Conservation (phyloP, 1,284 basidiomycete species). For the Exobasidium rhododendri region DNA sequence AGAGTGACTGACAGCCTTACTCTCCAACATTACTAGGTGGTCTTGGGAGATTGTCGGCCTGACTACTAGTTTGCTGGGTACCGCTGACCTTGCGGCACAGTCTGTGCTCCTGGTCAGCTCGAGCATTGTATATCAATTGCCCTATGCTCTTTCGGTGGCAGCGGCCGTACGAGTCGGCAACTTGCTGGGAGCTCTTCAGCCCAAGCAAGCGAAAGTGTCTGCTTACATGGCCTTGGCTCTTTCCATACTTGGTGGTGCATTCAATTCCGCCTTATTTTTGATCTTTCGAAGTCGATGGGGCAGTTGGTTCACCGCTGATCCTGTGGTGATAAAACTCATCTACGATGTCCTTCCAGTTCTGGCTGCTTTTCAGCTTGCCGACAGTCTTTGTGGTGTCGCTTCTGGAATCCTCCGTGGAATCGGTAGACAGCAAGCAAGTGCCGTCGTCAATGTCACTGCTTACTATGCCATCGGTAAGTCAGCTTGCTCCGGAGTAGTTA, state of each 20-base stretch:
- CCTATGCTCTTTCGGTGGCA: slow-evolving; percentile 75
- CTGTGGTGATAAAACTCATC: slow-evolving; percentile 67
- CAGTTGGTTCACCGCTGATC: slow-evolving; percentile 79
- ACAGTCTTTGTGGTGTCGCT: slow-evolving; percentile 68
- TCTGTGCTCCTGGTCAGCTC: slow-evolving; percentile 70
- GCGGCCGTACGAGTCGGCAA: slow-evolving; percentile 70
- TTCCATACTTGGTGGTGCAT: slow-evolving; percentile 22
- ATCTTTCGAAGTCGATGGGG: slow-evolving; percentile 72
- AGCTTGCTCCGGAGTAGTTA: too few relatives aligned
- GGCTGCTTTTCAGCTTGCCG: slow-evolving; percentile 70
- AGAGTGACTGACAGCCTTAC: slow-evolving; percentile 1
- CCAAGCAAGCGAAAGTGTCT: slow-evolving; percentile 50
- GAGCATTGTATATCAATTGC: slow-evolving; percentile 77
- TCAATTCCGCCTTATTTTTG: slow-evolving; percentile 66
- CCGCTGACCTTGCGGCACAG: slow-evolving; percentile 62
- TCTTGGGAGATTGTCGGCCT: slow-evolving; percentile 59
- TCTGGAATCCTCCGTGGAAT: slow-evolving; percentile 73
- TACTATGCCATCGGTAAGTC: slow-evolving; percentile 60
- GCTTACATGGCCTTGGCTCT: slow-evolving; percentile 44
- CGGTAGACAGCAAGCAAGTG: slow-evolving; percentile 63
- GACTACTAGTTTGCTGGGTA: slow-evolving; percentile 47
- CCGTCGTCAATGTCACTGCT: slow-evolving; percentile 58
- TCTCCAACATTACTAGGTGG: too few relatives aligned
- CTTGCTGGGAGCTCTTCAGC: slow-evolving; percentile 58
- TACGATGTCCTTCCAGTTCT: slow-evolving; percentile 69